A percentile compares a stretch with the other conserved stretches of the same genome.
phyloP scores from a whole-genome alignment of 768 basidiomycete genomes.

The Calocybe indica region DNA sequence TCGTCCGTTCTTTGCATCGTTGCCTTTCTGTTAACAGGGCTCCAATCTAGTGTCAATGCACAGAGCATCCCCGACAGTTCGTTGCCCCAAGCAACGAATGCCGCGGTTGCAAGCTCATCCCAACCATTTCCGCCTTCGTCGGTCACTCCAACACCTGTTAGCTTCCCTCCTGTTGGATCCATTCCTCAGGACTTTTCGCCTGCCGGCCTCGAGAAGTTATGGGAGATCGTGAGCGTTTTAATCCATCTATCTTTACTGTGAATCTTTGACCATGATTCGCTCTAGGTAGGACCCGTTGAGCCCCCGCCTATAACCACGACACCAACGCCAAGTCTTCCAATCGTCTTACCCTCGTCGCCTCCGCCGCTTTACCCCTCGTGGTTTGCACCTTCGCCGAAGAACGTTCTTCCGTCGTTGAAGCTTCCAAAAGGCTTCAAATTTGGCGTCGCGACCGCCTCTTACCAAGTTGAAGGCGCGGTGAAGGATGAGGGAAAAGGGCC shows the following conservation, averaged over 20 bases:
- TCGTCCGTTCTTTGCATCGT: too few species aligned
- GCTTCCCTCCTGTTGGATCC: background rate
- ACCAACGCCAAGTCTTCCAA: slow-evolving; percentile 27
- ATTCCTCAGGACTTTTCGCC: background rate
- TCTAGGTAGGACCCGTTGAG: slow-evolving; percentile 36
- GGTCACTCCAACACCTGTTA: too few species aligned
- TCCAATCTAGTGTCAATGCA: too few species aligned
- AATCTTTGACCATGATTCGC: background rate
- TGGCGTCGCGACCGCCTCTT: slow-evolving; percentile 47
- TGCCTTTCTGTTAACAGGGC: too few species aligned
- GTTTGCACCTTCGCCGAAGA: slow-evolving; percentile 36
- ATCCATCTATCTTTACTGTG: too few species aligned
- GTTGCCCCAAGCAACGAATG: too few species aligned
- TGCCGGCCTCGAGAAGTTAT: background rate
- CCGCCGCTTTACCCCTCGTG: slow-evolving; percentile 40
- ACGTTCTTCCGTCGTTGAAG: slow-evolving; percentile 36
- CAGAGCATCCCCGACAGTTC: too few species aligned
- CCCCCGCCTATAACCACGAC: slow-evolving; percentile 42
- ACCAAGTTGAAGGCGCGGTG: slow-evolving; percentile 48
- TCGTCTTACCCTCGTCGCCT: slow-evolving; percentile 35
- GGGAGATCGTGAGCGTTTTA: background rate
- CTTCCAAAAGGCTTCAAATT: slow-evolving; percentile 44
- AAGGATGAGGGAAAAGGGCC: slow-evolving; percentile 46
- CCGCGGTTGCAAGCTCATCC: too few species aligned
- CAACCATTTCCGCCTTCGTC: too few species aligned